Conservation (phyloP, 164 flowering plant genomes). For the Stephania yunnanensis region DNA sequence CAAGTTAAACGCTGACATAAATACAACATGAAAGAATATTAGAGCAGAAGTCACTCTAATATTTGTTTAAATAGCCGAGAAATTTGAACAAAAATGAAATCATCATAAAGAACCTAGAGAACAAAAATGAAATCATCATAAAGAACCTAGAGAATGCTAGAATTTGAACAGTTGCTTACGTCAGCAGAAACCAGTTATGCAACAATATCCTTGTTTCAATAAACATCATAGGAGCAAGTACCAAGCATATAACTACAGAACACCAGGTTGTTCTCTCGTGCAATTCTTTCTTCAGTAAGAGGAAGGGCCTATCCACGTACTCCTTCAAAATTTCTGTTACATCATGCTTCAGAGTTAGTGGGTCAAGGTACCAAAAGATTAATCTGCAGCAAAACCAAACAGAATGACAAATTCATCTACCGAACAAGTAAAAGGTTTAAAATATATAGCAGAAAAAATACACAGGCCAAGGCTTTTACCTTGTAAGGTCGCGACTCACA, state of each 20-base stretch:
- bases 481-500: too few species aligned
- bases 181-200: conserved; percentile 62
- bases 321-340: conserved; percentile 37
- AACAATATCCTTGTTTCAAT: conserved; percentile 53
- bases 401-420: neutral
- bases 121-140: neutral
- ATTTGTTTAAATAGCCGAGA: neutral
- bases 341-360: conserved; percentile 46
- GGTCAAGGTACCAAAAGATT: conserved; percentile 63
- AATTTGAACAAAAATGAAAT: too few species aligned
- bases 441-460: neutral
- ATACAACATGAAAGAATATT: neutral
- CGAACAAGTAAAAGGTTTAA: neutral
- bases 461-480: neutral
- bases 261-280: conserved; percentile 56
- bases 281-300: conserved; percentile 48
- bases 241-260: conserved; percentile 44
- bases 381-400: conserved; percentile 34
- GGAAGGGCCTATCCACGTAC: conserved; percentile 46
- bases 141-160: neutral
- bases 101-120: too few species aligned
- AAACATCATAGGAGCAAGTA: conserved; percentile 58
- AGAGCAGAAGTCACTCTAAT: neutral
- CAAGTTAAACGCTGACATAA: neutral
- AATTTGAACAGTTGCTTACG: conserved; percentile 40